phyloP scores from a whole-genome alignment of 2,329 filamentous ascomycete genomes.

The Bertia moriformis region DNA sequence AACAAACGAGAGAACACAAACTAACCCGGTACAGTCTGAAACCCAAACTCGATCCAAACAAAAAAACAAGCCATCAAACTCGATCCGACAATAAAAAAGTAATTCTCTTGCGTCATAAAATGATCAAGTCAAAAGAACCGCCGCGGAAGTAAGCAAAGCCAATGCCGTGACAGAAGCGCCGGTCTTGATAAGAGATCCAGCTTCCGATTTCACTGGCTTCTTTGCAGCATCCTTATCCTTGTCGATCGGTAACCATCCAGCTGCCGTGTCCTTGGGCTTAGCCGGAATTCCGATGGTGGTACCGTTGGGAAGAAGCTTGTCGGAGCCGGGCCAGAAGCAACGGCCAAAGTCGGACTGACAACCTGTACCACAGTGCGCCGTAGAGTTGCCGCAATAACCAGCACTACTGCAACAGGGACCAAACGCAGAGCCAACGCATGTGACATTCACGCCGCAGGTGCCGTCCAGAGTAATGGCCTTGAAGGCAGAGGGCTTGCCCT shows the following conservation, averaged over 20 bases:
- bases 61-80: too few species aligned
- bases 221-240: too few species aligned
- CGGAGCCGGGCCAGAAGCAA: neutral
- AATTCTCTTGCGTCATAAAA: neutral
- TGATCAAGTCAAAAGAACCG: neutral
- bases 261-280: neutral
- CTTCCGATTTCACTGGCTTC: neutral
- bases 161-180: neutral
- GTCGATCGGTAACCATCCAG: neutral
- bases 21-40: too few species aligned
- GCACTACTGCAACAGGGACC: conserved; percentile 15
- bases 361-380: conserved; percentile 13
- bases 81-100: too few species aligned
- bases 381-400: conserved; percentile 14
- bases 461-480: conserved; percentile 14
- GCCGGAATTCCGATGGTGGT: neutral
- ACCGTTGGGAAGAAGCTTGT: neutral
- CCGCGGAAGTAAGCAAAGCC: neutral
- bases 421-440: conserved; percentile 16
- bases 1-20: too few species aligned
- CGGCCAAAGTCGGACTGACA: conserved; percentile 13
- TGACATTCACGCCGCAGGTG: conserved; percentile 16
- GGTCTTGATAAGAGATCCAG: neutral
- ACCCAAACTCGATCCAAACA: too few species aligned
- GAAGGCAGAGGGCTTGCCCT: neutral